Evolutionary conservation across 345 rosid genomes (phyloP).

Genomic region (Melastoma malabathricum): DNA sequence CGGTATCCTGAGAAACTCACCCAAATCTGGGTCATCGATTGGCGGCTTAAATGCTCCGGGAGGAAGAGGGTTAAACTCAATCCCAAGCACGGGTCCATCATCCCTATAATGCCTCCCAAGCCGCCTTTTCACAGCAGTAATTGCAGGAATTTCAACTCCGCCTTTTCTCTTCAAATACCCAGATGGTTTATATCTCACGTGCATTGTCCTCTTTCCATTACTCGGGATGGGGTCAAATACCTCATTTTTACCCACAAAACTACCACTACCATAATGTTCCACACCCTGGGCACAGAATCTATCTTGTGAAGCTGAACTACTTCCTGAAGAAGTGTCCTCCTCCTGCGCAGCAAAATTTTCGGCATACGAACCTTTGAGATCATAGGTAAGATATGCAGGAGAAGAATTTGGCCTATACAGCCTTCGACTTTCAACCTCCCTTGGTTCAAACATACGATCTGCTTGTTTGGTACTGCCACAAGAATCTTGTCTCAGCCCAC

Average conservation of each 20-base stretch:
- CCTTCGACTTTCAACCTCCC: conserved; percentile 82
- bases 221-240: conserved; percentile 3
- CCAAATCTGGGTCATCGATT: conserved; percentile 29
- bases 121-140: conserved; percentile 72
- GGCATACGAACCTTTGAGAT: conserved; percentile 17
- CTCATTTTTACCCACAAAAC: conserved; percentile 21
- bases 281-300: conserved; percentile 27
- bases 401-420: conserved; percentile 30
- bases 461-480: conserved; percentile 88
- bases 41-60: conserved; percentile 77
- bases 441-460: conserved; percentile 44
- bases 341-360: conserved; percentile 37
- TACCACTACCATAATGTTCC: conserved; percentile 25
- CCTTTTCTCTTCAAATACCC: conserved; percentile 84
- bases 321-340: conserved; percentile 64
- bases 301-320: conserved; percentile 50
- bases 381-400: conserved; percentile 22
- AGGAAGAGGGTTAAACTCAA: conserved; percentile 70
- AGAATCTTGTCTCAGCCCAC: conserved; percentile 81
- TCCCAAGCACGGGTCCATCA: conserved; percentile 75
- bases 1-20: conserved; percentile 20
- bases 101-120: conserved; percentile 63
- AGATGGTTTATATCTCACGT: conserved; percentile 43
- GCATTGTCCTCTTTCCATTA: conserved; percentile 24
- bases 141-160: conserved; percentile 53